Evolutionary conservation across 1,139 yeast genomes (phyloP).

Genomic region (Magnusiomyces fungicola): DNA sequence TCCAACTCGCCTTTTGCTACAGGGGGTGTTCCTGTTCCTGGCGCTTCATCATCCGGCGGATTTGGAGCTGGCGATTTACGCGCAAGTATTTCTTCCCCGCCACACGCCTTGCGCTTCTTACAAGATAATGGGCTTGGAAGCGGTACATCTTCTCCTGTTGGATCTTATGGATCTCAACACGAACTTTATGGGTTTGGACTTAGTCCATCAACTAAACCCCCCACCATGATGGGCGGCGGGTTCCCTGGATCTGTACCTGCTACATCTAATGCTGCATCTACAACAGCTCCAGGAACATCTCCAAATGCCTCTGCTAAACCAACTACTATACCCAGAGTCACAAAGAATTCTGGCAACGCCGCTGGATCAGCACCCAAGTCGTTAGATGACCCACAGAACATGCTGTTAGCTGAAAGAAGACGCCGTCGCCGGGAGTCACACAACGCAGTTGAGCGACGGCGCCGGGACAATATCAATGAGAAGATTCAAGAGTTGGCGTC

Average conservation of each 20-base stretch:
- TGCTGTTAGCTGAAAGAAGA: slow-evolving; percentile 25
- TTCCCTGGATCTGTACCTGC: not conserved
- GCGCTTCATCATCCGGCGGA: not conserved
- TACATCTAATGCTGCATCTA: slow-evolving; percentile 6
- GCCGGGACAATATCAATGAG: slow-evolving; percentile 85
- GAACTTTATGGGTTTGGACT: slow-evolving; percentile 4
- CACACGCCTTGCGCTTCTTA: slow-evolving; percentile 11
- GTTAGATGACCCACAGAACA: not conserved
- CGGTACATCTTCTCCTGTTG: slow-evolving; percentile 23
- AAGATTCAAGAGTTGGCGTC: slow-evolving; percentile 74
- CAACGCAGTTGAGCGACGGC: slow-evolving; percentile 49
- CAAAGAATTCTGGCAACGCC: no score
- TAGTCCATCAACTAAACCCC: slow-evolving; percentile 10
- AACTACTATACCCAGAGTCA: no score
- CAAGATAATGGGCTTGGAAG: slow-evolving; percentile 14
- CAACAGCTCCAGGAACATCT: slow-evolving; percentile 1
- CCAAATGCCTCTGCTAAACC: not conserved
- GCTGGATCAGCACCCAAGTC: slow-evolving; percentile 18
- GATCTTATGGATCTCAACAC: slow-evolving; percentile 17
- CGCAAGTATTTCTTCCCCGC: slow-evolving; percentile 14
- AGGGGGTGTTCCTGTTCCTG: not conserved
- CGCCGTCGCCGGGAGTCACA: slow-evolving; percentile 41
- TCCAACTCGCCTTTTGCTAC: not conserved
- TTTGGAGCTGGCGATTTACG: slow-evolving; percentile 10
- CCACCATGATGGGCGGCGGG: not conserved